Percentiles rank a stretch among this genome's conserved stretches.
These are phyloP conservation scores for Xenoacremonium recifei DNA, from an alignment of 2,329 filamentous ascomycete genomes.

Conservation along the genomic window DNA sequence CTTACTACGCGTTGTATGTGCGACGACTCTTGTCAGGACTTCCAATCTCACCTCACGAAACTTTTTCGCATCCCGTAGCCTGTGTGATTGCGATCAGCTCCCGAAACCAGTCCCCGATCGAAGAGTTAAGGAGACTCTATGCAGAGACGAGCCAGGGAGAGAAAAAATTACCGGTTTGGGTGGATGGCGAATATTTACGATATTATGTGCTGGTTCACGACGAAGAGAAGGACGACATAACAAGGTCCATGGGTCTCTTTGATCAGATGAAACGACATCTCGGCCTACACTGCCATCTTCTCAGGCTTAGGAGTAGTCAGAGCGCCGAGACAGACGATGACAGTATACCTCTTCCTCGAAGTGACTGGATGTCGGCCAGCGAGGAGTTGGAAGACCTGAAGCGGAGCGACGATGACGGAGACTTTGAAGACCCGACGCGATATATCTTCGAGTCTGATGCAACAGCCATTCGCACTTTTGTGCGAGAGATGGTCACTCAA, in stretches of 20 bases:
- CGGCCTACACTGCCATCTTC: constrained; percentile 88
- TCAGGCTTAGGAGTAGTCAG: constrained; percentile 80
- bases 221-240: constrained; percentile 91
- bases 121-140: constrained; percentile 82
- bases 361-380: constrained; percentile 83
- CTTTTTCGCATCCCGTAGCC: constrained; percentile 91
- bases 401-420: constrained; percentile 63
- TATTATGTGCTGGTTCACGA: constrained; percentile 98
- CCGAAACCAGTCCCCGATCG: constrained; percentile 77
- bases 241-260: constrained; percentile 83
- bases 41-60: constrained; percentile 80
- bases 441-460: constrained; percentile 93
- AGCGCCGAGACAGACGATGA: constrained; percentile 91
- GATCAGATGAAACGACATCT: constrained; percentile 99
- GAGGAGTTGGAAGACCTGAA: constrained; percentile 80
- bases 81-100: constrained; percentile 96
- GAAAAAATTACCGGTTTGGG: constrained; percentile 74
- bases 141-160: constrained; percentile 78
- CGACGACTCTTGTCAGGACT: constrained; percentile 78
- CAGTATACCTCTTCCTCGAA: constrained; percentile 74
- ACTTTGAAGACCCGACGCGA: constrained; percentile 68
- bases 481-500: constrained; percentile 92
- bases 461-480: constrained; percentile 81
- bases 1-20: constrained; percentile 84
- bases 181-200: constrained; percentile 86